Evolutionary conservation across 1,284 basidiomycete species (phyloP), one percentile per base, ranked within the genome.

Genomic region (Leccinum subrobustum): DNA sequence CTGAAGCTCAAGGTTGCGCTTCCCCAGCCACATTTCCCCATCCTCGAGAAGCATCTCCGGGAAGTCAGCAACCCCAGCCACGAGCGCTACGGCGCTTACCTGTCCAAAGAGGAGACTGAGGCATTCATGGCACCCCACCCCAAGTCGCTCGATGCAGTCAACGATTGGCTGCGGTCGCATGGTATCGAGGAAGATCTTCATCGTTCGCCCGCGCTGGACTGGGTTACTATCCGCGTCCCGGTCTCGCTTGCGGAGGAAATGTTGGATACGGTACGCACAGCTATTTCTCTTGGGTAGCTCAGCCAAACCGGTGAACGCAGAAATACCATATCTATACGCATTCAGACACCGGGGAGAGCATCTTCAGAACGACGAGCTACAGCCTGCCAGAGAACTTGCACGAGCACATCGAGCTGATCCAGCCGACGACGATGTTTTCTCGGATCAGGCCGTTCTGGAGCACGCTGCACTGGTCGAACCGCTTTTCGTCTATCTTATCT

Each of bases 401-500:
- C 63, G 74, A 76, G 4, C 88, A 92, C 67, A 71, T 92, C 51
- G 88, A 91, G 54, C 73, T 91, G 35, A 78, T 92, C 47, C 87
- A 89, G 62, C 91, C 91, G 0, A 92, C 90, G 0, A 90, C 88
- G 0, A 81, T 86, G 73, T 92, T 92, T 68, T 79, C 80, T 48
- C 81, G 81, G 47, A 77, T 81, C 65, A 81, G 75, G 60, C 72
- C 72, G 11, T 75, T 79, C 63, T 81, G 72, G 63, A 79, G 82
- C 9, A 84, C 79, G 0, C 73, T 85, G 59, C 75, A 67, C 52
- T 74, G 77, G 71, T 69, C 47, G 59, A 62, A 6, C 52, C 58
- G 42, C 16, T 60, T 2, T 57, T 47, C 37, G 18, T 53, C 29
- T 18, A 53, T 2, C 14, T 60, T 44, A 4, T 60, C 11, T 54